phyloP scores from a whole-genome alignment of 805 yeast genomes.

The Starmerella apis region DNA sequence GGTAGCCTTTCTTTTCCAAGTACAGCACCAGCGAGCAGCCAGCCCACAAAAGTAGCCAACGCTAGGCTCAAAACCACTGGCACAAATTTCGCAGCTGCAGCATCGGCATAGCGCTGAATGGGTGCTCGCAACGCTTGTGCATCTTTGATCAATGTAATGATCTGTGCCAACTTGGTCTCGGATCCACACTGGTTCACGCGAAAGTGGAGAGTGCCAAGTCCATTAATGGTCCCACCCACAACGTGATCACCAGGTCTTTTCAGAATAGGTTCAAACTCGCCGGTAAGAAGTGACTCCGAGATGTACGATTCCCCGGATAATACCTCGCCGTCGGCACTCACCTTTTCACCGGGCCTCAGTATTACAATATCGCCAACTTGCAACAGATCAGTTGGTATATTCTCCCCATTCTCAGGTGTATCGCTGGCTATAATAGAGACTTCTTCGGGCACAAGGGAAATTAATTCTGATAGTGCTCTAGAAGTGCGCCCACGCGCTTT shows the following conservation, averaged over 20 bases:
- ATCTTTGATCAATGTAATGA: slow-evolving; percentile 72
- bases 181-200: slow-evolving; percentile 64
- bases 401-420: slow-evolving; percentile 25
- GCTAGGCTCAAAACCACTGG: slow-evolving; percentile 60
- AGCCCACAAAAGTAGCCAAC: slow-evolving; percentile 50
- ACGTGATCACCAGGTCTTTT: slow-evolving; percentile 54
- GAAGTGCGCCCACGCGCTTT: slow-evolving; percentile 91
- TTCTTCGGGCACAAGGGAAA: slow-evolving; percentile 68
- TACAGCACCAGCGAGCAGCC: slow-evolving; percentile 39
- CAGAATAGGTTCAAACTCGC: slow-evolving; percentile 70
- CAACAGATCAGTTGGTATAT: slow-evolving; percentile 61
- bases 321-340: slow-evolving; percentile 87
- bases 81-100: slow-evolving; percentile 74
- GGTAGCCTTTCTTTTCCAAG: slow-evolving; percentile 36
- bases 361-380: slow-evolving; percentile 69
- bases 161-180: slow-evolving; percentile 76
- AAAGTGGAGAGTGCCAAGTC: slow-evolving; percentile 59
- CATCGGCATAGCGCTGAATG: slow-evolving; percentile 80
- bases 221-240: slow-evolving; percentile 87
- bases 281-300: slow-evolving; percentile 84
- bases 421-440: slow-evolving; percentile 42
- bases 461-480: slow-evolving; percentile 67
- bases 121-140: slow-evolving; percentile 88
- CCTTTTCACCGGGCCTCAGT: slow-evolving; percentile 72
- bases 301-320: slow-evolving; percentile 69